A percentile compares a stretch with the other conserved stretches of the same genome.
These are phyloP conservation scores for Cryptococcus sp. DNA, from an alignment of 1,284 basidiomycete genomes.

Conservation along the genomic window DNA sequence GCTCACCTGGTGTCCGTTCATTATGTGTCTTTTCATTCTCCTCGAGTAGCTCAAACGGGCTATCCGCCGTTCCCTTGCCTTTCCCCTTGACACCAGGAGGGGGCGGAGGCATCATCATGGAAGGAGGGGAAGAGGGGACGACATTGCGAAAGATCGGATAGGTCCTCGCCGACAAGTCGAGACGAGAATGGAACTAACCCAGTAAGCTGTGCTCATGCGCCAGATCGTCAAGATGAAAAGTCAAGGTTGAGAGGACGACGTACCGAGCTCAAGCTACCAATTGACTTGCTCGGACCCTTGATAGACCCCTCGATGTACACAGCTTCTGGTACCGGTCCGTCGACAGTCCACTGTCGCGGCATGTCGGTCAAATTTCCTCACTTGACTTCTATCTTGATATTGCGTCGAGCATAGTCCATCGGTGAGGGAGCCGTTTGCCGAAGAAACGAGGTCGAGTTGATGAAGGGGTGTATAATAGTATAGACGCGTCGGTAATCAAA, in stretches of 20 bases:
- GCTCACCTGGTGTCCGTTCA: background rate
- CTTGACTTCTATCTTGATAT: too few relatives aligned
- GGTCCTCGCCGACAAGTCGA: constrained; percentile 1
- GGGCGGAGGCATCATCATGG: constrained; percentile 29
- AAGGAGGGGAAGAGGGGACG: background rate
- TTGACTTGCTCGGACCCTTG: constrained; percentile 14
- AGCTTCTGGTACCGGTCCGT: too few relatives aligned
- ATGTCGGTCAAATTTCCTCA: too few relatives aligned
- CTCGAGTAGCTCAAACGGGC: constrained; percentile 28
- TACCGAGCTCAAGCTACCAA: constrained; percentile 36
- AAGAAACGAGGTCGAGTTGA: too few relatives aligned
- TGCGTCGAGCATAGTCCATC: too few relatives aligned
- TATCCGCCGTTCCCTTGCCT: constrained; percentile 48
- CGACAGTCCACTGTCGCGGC: too few relatives aligned
- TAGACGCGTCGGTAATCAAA: too few relatives aligned
- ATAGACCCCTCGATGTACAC: too few relatives aligned
- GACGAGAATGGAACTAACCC: background rate
- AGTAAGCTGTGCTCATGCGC: background rate
- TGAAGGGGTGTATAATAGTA: too few relatives aligned
- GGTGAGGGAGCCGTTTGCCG: too few relatives aligned
- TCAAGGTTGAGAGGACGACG: constrained; percentile 17
- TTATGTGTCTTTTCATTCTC: constrained; percentile 13
- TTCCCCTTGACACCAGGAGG: constrained; percentile 29
- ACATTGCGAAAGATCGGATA: background rate
- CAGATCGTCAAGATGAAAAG: constrained; percentile 17